Conservation (phyloP, 441 rosid species). For the Breynia disticha region DNA sequence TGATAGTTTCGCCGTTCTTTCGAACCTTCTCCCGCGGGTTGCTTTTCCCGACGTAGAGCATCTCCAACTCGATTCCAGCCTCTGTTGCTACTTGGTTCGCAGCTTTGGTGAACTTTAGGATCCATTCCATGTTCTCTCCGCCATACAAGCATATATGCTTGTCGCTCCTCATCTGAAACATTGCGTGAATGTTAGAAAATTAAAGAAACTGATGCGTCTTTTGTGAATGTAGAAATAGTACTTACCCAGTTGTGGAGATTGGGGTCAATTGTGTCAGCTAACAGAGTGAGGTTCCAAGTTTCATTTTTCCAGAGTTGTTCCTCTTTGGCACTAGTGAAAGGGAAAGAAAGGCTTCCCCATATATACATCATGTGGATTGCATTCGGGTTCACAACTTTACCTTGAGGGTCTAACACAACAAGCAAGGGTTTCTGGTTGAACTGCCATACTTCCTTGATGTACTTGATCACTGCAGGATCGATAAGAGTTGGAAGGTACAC, state of each 20-base stretch:
- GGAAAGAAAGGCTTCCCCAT: conserved; percentile 69
- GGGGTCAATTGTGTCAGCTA: conserved; percentile 44
- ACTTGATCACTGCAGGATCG: conserved; percentile 44
- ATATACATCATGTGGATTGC: conserved; percentile 90
- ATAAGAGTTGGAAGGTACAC: conserved; percentile 50
- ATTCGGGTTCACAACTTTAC: conserved; percentile 57
- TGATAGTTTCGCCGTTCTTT: conserved; percentile 29
- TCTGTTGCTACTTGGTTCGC: conserved; percentile 34
- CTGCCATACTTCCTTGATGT: conserved; percentile 57
- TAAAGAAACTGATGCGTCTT: too few relatives aligned
- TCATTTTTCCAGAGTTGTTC: conserved; percentile 62
- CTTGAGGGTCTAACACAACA: conserved; percentile 74
- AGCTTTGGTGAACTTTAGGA: conserved; percentile 33
- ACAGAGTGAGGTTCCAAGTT: conserved; percentile 49
- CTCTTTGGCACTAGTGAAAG: conserved; percentile 60
- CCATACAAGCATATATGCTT: conserved; percentile 67
- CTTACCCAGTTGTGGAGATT: conserved; percentile 42
- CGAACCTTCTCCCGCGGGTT: conserved; percentile 46
- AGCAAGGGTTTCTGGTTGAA: conserved; percentile 68
- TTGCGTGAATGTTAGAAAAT: background rate
- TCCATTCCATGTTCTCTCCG: conserved; percentile 78
- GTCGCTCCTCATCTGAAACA: conserved; percentile 42
- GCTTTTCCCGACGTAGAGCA: conserved; percentile 77
- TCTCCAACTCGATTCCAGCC: conserved; percentile 37
- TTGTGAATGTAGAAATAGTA: background rate